phyloP scores from a whole-genome alignment of 352 stramenopile species.

The Globisporangium cylindrosporum region DNA sequence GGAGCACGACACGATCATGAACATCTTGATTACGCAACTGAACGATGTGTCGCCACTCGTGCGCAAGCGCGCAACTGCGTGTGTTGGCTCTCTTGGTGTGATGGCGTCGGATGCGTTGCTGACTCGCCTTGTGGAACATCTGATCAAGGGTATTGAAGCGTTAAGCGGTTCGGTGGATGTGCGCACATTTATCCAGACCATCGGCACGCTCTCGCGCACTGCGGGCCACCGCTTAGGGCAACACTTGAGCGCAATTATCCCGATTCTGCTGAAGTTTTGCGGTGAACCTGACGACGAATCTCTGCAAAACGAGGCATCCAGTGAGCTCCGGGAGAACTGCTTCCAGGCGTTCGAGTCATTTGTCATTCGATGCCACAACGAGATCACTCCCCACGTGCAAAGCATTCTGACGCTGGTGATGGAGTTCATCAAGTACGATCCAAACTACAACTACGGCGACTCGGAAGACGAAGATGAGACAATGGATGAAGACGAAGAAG shows the following conservation, averaged over 20 bases:
- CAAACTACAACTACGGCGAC: constrained; percentile 98
- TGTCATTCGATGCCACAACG: constrained; percentile 93
- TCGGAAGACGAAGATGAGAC: constrained; percentile 89
- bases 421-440: constrained; percentile 97
- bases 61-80: constrained; percentile 94
- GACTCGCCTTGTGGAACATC: constrained; percentile 89
- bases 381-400: constrained; percentile 94
- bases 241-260: constrained; percentile 95
- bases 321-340: constrained; percentile 97
- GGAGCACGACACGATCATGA: constrained; percentile 90
- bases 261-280: constrained; percentile 95
- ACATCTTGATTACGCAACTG: constrained; percentile 83
- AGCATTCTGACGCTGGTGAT: constrained; percentile 89
- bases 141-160: constrained; percentile 90
- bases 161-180: constrained; percentile 72
- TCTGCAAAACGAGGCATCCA: constrained; percentile 91
- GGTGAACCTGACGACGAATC: constrained; percentile 90
- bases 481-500: constrained; percentile 83
- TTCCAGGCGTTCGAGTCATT: constrained; percentile 98
- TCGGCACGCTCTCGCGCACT: constrained; percentile 95
- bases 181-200: constrained; percentile 95
- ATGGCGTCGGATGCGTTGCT: constrained; percentile 95
- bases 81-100: constrained; percentile 93
- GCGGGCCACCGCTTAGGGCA: constrained; percentile 94
- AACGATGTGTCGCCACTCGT: constrained; percentile 84